Evolutionary conservation across 768 basidiomycete genomes (phyloP).

Genomic region (Steccherinum ochraceum): DNA sequence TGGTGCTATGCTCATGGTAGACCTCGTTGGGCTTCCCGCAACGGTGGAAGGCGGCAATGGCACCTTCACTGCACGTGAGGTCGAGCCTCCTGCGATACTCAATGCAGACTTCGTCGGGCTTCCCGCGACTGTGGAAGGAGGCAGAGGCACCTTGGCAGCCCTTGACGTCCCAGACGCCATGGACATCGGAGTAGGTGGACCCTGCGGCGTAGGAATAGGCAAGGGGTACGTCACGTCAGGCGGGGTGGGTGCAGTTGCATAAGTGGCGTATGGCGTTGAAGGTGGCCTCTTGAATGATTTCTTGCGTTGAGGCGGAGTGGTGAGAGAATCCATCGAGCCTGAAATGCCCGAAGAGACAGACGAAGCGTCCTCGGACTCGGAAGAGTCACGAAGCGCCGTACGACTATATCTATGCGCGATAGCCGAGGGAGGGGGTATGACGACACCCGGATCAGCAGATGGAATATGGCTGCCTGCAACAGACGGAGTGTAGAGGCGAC

Average conservation of each 20-base stretch:
- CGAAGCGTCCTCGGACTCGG: conserved; percentile 17
- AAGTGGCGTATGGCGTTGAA: conserved; percentile 8
- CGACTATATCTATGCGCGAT: conserved; percentile 10
- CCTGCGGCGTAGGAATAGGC: conserved; percentile 9
- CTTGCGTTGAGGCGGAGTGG: conserved; percentile 25
- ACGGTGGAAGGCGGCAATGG: conserved; percentile 15
- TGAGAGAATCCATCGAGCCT: conserved; percentile 29
- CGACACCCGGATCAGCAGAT: conserved; percentile 1
- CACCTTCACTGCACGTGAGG: conserved; percentile 14
- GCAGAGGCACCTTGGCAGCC: background rate
- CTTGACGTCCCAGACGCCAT: background rate
- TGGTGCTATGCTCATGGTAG: conserved; percentile 4
- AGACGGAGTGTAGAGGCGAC: conserved; percentile 16
- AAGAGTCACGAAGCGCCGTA: conserved; percentile 8
- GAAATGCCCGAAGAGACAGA: conserved; percentile 19
- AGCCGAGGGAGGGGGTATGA: conserved; percentile 4
- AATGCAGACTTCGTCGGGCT: conserved; percentile 4
- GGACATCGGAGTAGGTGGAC: conserved; percentile 9
- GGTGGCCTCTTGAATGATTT: conserved; percentile 1
- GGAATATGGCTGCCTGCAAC: conserved; percentile 11
- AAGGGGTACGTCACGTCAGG: conserved; percentile 17
- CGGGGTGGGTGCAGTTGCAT: conserved; percentile 17
- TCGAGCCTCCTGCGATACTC: background rate
- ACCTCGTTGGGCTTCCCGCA: conserved; percentile 3
- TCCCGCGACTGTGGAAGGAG: conserved; percentile 10